A percentile compares a stretch with the other conserved stretches of the same genome.
Conservation (phyloP, 208 protist species). For the Leishmania guyanensis region DNA sequence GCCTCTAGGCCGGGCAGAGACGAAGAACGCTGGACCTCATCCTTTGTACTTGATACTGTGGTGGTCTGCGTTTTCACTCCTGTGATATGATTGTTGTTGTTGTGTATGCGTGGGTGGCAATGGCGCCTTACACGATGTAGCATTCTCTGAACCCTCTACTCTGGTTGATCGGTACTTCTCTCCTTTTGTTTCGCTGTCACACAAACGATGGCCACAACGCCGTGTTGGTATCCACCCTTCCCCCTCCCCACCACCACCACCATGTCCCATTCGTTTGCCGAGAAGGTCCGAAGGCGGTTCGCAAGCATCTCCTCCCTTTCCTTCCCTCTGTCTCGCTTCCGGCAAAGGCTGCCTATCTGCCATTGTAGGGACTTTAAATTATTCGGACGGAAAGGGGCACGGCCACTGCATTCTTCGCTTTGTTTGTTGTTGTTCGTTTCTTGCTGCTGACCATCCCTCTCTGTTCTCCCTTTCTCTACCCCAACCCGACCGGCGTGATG, state of each 20-base stretch:
- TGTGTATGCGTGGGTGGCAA: not conserved
- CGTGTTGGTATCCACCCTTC: not conserved
- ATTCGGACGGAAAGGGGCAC: not conserved
- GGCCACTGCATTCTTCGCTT: not conserved
- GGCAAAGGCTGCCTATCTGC: not conserved
- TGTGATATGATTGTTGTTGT: not conserved
- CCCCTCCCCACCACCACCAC: not conserved
- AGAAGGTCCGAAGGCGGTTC: not conserved
- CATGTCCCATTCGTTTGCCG: not conserved
- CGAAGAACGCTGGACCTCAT: not conserved
- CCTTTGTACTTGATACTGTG: not conserved
- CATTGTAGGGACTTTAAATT: not conserved
- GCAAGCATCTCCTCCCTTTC: not conserved
- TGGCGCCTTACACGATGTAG: not conserved
- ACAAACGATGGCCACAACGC: not conserved
- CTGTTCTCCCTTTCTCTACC: too few species aligned
- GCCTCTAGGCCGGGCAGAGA: not conserved
- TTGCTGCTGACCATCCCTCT: not conserved
- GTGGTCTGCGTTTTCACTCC: not conserved
- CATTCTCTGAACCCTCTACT: not conserved
- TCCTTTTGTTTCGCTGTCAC: not conserved
- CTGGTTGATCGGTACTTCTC: not conserved
- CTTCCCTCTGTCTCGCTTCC: not conserved
- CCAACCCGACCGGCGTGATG: not conserved
- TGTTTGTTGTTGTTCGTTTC: not conserved